A percentile compares a stretch with the other conserved stretches of the same genome.
phyloP scores from a whole-genome alignment of 2,329 filamentous ascomycete species.

The Calonectria honghensis region DNA sequence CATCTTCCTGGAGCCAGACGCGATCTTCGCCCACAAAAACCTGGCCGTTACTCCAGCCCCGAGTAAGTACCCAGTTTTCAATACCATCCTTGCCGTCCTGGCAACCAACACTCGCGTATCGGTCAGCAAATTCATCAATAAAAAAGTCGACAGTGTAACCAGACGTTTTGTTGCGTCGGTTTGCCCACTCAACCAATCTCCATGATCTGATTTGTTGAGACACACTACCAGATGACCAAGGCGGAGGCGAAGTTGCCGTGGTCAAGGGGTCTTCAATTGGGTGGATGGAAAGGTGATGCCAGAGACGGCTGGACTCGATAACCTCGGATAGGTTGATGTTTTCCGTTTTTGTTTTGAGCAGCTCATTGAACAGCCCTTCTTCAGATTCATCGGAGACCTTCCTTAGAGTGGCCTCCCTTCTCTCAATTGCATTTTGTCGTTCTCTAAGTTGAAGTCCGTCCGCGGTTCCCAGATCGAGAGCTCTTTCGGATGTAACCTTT shows the following conservation, averaged over 20 bases:
- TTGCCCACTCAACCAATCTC: slow-evolving; percentile 97
- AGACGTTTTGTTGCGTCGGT: slow-evolving; percentile 90
- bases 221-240: slow-evolving; percentile 94
- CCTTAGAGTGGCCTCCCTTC: slow-evolving; percentile 87
- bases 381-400: slow-evolving; percentile 88
- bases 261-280: slow-evolving; percentile 90
- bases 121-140: slow-evolving; percentile 89
- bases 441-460: slow-evolving; percentile 81
- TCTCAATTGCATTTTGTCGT: slow-evolving; percentile 84
- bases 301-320: slow-evolving; percentile 89
- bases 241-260: slow-evolving; percentile 81
- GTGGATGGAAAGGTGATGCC: slow-evolving; percentile 94
- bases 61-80: slow-evolving; percentile 93
- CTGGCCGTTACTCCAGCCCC: slow-evolving; percentile 98
- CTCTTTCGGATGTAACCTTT: slow-evolving; percentile 84
- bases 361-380: slow-evolving; percentile 84
- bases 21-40: slow-evolving; percentile 92
- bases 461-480: slow-evolving; percentile 85
- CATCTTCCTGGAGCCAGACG: slow-evolving; percentile 94
- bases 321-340: slow-evolving; percentile 84
- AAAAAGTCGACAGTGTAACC: slow-evolving; percentile 99
- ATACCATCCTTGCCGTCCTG: slow-evolving; percentile 93
- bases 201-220: slow-evolving; percentile 94
- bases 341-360: slow-evolving; percentile 85
- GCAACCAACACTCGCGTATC: slow-evolving; percentile 90